These are phyloP conservation scores for Mortierella sp. DNA, from an alignment of 371 early-diverging fungal genomes.

Conservation along the genomic window DNA sequence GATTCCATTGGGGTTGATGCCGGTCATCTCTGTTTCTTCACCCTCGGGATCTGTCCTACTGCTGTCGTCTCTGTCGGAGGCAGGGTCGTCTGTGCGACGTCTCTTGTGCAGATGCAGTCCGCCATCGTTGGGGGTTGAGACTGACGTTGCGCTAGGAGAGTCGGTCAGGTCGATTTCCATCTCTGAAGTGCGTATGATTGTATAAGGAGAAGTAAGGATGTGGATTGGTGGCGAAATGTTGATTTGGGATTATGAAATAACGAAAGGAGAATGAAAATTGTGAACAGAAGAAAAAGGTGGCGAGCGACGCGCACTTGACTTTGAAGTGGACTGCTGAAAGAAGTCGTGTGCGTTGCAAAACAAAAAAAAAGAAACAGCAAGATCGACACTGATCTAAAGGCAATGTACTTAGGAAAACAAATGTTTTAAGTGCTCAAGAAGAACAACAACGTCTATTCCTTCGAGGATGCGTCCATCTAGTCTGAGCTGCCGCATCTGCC, in stretches of 20 bases:
- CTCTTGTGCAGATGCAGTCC: constrained; percentile 55
- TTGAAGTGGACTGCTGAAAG: not conserved
- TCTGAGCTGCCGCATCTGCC: too few relatives aligned
- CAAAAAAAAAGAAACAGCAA: too few relatives aligned
- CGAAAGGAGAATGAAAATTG: constrained; percentile 6
- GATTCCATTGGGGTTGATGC: constrained; percentile 8
- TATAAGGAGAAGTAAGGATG: too few relatives aligned
- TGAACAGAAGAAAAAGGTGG: constrained; percentile 3
- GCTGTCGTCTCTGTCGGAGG: constrained; percentile 54
- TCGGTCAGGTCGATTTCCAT: constrained; percentile 56
- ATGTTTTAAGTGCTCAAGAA: too few relatives aligned
- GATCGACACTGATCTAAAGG: too few relatives aligned
- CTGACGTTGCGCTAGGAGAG: constrained; percentile 51
- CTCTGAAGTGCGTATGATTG: not conserved
- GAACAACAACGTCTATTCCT: too few relatives aligned
- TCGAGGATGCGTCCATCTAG: too few relatives aligned
- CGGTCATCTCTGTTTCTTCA: constrained; percentile 32
- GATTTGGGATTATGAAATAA: not conserved
- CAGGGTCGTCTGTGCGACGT: constrained; percentile 57
- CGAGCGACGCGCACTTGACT: not conserved
- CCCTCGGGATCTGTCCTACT: constrained; percentile 33
- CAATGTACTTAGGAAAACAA: too few relatives aligned
- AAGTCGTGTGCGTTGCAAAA: too few relatives aligned
- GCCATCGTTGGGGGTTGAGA: constrained; percentile 49
- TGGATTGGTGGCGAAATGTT: not conserved